A percentile compares a stretch with the other conserved stretches of the same genome.
phyloP scores from a whole-genome alignment of 177 flowering plant genomes.

The Vitis hybrid region DNA sequence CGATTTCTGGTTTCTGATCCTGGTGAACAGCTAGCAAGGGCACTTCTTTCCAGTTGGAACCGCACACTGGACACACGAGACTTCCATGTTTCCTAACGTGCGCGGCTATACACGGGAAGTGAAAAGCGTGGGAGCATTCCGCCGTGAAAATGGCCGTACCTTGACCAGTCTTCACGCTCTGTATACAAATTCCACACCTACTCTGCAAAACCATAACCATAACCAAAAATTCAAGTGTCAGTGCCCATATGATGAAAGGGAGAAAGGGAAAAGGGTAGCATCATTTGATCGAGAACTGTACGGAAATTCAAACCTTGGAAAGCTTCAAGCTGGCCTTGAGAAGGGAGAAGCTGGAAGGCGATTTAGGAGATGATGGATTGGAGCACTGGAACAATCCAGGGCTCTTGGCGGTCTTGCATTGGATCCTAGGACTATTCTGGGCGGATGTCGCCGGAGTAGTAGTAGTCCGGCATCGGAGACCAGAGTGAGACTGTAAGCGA shows the following conservation, averaged over 20 bases:
- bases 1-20: neutral
- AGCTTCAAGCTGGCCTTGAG: slow-evolving; percentile 57
- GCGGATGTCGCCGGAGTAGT: slow-evolving; percentile 16
- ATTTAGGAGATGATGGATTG: slow-evolving; percentile 74
- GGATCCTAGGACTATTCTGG: slow-evolving; percentile 41
- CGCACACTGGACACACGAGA: slow-evolving; percentile 77
- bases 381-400: slow-evolving; percentile 42
- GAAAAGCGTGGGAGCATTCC: slow-evolving; percentile 85
- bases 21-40: slow-evolving; percentile 52
- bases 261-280: neutral
- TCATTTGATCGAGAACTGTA: neutral
- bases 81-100: slow-evolving; percentile 44
- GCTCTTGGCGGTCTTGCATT: slow-evolving; percentile 43
- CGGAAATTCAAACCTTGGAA: slow-evolving; percentile 41
- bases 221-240: too few relatives aligned
- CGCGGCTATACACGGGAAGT: slow-evolving; percentile 74
- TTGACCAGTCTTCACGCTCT: slow-evolving; percentile 72
- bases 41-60: slow-evolving; percentile 53
- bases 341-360: slow-evolving; percentile 71
- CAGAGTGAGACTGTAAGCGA: slow-evolving; percentile 41
- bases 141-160: slow-evolving; percentile 93
- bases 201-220: slow-evolving; percentile 34
- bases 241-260: neutral
- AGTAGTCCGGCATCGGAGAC: slow-evolving; percentile 45
- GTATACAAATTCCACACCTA: slow-evolving; percentile 75